Base-by-base conservation (phyloP, 768 basidiomycete genomes). In the Cyclocybe aegerita region DNA sequence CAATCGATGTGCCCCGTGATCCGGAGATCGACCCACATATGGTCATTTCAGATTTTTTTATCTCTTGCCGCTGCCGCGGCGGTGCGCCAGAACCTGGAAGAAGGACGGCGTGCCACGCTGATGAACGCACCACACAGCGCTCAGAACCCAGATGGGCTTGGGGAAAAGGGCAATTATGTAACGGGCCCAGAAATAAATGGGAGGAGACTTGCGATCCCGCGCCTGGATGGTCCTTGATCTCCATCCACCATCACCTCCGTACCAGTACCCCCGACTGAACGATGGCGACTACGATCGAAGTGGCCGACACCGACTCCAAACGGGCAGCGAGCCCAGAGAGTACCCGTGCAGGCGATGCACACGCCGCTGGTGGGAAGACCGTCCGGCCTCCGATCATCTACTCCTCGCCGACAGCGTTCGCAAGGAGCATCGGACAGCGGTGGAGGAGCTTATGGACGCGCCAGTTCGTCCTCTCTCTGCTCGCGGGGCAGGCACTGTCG, bases 401-500 rank as follows among this genome's bases (percentile, higher is more conserved):
- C 60, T 77, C 77, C 9, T 89, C 89, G n/a, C 59, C 70, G 4
- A 39, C 43, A 5, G 80, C 79, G 5, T 87, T 91, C 59, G 53
- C 60, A 8, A 45, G 30, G 33, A 91, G 85, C 56, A 61, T 83
- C 36, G 76, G 72, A 57, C 68, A 68, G 9, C 78, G 90, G 34
- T 87, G 87, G 74, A 77, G 66, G 59, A 90, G 89, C 60, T 57
- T 93, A 4, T 93, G 90, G 88, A 91, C 90, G 7, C 76, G 72
- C 47, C 80, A 83, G 9, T 92, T 93, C 66, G 64, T 81, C 7
- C 71, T 88, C 30, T 80, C 86, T 15, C 65, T 93, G 33, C 46
- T 92, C 23, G 83, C 87, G 3, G 92, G 92, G 9, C 92, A 94
- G 65, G 65, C 93, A 30, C 85, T 93, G 32, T 92, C 91, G 44